A percentile compares a stretch with the other conserved stretches of the same genome.
Evolutionary conservation across 2,329 filamentous ascomycete species (phyloP).

Genomic region (Myriosclerotinia curreyana): DNA sequence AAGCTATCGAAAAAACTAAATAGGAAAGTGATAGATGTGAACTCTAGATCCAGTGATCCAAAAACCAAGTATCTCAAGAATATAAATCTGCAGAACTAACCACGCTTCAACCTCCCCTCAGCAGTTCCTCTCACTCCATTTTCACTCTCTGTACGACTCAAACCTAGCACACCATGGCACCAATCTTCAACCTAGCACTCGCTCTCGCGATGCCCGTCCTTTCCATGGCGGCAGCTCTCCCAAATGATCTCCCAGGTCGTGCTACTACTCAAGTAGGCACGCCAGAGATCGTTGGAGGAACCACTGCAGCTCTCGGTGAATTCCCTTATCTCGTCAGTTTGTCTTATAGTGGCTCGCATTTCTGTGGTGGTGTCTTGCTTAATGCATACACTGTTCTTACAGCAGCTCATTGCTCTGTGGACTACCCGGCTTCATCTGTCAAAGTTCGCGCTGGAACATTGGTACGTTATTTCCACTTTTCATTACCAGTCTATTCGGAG

Average conservation of each 20-base stretch:
- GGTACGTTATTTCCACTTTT: conserved; percentile 23
- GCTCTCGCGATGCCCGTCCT: conserved; percentile 12
- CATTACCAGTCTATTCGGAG: background rate
- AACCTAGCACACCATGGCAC: background rate
- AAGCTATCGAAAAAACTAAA: background rate
- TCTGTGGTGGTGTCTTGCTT: conserved; percentile 30
- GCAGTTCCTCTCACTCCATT: background rate
- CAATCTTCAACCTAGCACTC: conserved; percentile 9
- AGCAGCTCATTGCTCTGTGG: conserved; percentile 31
- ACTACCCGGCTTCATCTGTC: conserved; percentile 22
- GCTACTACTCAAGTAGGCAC: background rate
- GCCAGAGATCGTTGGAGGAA: conserved; percentile 25
- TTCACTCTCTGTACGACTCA: background rate
- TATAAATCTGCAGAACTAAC: background rate
- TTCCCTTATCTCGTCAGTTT: conserved; percentile 32
- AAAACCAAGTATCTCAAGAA: background rate
- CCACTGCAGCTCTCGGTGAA: conserved; percentile 25
- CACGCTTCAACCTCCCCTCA: background rate
- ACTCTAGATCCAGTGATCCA: background rate
- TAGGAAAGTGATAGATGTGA: conserved; percentile 5
- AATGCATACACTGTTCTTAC: conserved; percentile 32
- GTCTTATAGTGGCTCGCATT: conserved; percentile 23
- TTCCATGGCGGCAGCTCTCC: conserved; percentile 2
- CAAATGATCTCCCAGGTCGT: background rate
- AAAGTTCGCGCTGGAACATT: conserved; percentile 30